These are phyloP conservation scores for Taphrina communis DNA, from an alignment of 1,139 yeast genomes.

Conservation along the genomic window DNA sequence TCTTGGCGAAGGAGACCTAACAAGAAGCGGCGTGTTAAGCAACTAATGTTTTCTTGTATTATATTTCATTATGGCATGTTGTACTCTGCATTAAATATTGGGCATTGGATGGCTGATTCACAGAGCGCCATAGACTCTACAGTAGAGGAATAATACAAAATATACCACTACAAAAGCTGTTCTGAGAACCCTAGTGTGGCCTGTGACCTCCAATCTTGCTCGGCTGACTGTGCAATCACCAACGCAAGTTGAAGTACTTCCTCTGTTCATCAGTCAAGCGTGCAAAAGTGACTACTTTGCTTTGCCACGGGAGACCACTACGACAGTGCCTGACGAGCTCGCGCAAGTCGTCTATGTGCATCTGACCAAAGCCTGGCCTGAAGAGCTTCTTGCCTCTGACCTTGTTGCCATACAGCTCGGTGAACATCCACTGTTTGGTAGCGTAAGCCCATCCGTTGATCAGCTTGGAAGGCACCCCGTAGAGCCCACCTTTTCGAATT, in stretches of 20 bases:
- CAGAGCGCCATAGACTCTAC: background rate
- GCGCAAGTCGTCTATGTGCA: conserved; percentile 6
- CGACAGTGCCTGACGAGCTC: conserved; percentile 13
- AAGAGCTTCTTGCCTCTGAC: conserved; percentile 9
- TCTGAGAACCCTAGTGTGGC: too few species aligned
- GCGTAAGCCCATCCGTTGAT: conserved; percentile 9
- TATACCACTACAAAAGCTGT: background rate
- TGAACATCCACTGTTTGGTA: background rate
- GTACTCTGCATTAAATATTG: background rate
- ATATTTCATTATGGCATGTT: too few species aligned
- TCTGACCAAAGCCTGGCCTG: background rate
- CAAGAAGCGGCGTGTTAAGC: too few species aligned
- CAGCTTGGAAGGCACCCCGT: conserved; percentile 11
- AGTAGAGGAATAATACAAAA: background rate
- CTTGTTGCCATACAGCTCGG: background rate
- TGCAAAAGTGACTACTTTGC: conserved; percentile 6
- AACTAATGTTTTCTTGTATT: too few species aligned
- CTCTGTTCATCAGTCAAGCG: conserved; percentile 3
- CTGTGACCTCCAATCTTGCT: too few species aligned
- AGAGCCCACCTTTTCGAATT: background rate
- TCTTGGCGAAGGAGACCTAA: conserved; percentile 1
- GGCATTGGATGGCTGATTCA: background rate
- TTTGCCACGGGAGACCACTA: conserved; percentile 10
- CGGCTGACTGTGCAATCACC: background rate
- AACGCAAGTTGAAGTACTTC: background rate